Evolutionary conservation across 148 eudicot species (phyloP).

Genomic region (Camellia granthamiana): DNA sequence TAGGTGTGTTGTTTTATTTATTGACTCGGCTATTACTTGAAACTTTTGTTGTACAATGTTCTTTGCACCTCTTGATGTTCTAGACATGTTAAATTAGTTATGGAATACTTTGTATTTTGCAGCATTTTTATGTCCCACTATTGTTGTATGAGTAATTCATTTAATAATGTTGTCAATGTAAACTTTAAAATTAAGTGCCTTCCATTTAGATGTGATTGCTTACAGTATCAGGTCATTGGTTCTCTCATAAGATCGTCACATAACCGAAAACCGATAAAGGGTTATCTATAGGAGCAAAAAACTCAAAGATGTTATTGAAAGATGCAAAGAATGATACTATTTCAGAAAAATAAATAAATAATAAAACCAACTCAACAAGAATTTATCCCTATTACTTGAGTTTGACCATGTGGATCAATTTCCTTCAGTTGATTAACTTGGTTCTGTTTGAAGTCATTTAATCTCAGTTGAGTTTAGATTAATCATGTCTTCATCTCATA

Average conservation of each 20-base stretch:
- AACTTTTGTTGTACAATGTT: slow-evolving; percentile 78
- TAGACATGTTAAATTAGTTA: slow-evolving; percentile 25
- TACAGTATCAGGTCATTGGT: neutral
- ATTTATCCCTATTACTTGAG: too few relatives aligned
- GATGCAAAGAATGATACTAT: neutral
- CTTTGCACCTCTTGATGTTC: slow-evolving; percentile 77
- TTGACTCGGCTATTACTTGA: slow-evolving; percentile 80
- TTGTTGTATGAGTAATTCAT: neutral
- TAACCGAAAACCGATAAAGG: neutral
- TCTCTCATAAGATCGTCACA: neutral
- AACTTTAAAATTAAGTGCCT: neutral
- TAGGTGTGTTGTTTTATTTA: slow-evolving; percentile 85
- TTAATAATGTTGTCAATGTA: neutral
- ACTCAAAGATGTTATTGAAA: neutral
- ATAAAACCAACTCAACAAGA: too few relatives aligned
- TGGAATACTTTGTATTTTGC: slow-evolving; percentile 13
- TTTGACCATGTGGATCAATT: too few relatives aligned
- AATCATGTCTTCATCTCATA: too few relatives aligned
- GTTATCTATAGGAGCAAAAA: neutral
- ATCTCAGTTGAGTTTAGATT: too few relatives aligned
- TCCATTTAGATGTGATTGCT: neutral
- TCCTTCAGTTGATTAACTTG: too few relatives aligned
- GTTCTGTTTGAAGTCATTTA: too few relatives aligned
- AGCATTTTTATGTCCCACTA: neutral
- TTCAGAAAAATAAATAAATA: neutral